Evolutionary conservation across 2,329 filamentous ascomycete species (phyloP).

Genomic region (Alternaria triticina): DNA sequence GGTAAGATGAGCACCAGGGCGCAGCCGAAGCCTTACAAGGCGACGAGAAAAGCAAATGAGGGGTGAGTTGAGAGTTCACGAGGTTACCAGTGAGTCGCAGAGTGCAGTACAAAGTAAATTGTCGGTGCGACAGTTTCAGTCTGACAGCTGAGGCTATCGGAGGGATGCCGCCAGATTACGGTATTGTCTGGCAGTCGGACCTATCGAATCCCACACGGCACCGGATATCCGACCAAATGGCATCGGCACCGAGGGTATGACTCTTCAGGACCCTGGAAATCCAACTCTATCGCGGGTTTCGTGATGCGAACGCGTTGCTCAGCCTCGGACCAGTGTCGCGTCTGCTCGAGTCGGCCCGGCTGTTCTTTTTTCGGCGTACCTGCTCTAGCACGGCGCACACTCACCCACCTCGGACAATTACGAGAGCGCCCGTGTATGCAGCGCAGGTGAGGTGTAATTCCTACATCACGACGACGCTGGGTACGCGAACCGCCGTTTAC

Average conservation of each 20-base stretch:
- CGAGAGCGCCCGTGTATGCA: neutral
- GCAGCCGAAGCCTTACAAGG: conserved; percentile 1
- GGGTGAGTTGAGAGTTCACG: neutral
- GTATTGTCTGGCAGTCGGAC: neutral
- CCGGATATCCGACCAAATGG: neutral
- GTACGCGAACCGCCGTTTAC: conserved; percentile 15
- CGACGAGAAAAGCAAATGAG: conserved; percentile 8
- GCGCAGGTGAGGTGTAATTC: neutral
- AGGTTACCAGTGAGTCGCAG: neutral
- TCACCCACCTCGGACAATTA: neutral
- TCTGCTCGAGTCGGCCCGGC: conserved; percentile 24
- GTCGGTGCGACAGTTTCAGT: neutral
- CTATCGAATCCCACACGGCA: neutral
- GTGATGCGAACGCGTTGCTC: conserved; percentile 14
- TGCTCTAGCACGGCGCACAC: neutral
- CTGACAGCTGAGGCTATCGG: neutral
- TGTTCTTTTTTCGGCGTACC: conserved; percentile 3
- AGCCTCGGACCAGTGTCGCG: conserved; percentile 20
- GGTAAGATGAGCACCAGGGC: neutral
- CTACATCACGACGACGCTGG: neutral
- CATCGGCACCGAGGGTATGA: conserved; percentile 1
- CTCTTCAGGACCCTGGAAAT: neutral
- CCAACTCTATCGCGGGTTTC: conserved; percentile 14
- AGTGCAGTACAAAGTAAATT: neutral
- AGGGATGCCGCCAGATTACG: neutral